Base-by-base conservation (phyloP, 2,329 filamentous ascomycete species). In the Sporothrix variecibatus region DNA sequence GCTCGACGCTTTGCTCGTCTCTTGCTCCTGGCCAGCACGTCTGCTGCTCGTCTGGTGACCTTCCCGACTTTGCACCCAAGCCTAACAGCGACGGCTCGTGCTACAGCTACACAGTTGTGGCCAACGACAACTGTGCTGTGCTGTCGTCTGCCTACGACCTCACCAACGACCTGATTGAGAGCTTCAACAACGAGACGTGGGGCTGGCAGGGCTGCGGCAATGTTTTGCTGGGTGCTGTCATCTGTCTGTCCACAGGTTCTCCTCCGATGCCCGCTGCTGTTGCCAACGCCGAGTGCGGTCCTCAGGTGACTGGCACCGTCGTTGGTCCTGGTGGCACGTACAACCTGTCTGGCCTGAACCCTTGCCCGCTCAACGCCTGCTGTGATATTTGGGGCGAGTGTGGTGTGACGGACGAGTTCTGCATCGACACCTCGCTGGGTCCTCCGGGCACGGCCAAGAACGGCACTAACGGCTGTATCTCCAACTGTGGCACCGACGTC, bases 381-480 rank as follows among this genome's bases (percentile, higher is more conserved):
- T 80, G 80, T 74, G 76, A 83, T 73, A 78, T 80, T 53, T 85
- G 83, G 79, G 86, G 85, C 0, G 80, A 84, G 67, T 87, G 86
- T 31, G 86, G 85, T 5, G 81, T 81, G 0, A 84, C 83, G 0
- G 75, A 76, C 0, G 84, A 84, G 17, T 86, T 86, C 76, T 88
- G 85, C 77, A 79, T 77, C 17, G 62, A 71, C 51, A 71, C 71
- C 1, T 62, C 23, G 43, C 34, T 40, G 1, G 75, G 75, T 5
- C 43, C 58, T 11, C 75, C 75, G 17, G 84, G 84, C 11, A 84
- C 83, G 4, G 78, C 81, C 11, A 58, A 75, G 8, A 69, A 76
- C 0, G 80, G 79, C 8, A 79, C 75, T 9, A 79, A 82, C 74
- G 82, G 82, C 40, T 84, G 83, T 74, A 82, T 85, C 26, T 82